Conservation (phyloP, 768 basidiomycete genomes). For the Leccinum aurantiacum region DNA sequence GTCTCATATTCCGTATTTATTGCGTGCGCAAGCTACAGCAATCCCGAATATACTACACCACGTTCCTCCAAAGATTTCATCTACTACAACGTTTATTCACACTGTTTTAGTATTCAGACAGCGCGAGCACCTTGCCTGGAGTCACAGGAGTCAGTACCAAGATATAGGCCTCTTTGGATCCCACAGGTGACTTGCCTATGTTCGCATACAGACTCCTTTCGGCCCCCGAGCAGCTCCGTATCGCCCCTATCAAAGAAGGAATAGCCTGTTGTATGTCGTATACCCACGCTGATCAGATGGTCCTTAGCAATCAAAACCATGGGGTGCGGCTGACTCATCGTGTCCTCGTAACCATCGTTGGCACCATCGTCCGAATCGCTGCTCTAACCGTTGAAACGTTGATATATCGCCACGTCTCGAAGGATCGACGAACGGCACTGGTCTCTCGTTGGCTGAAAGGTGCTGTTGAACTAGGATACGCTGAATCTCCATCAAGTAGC, state of each 20-base stretch:
- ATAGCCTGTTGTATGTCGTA: slow-evolving; percentile 58
- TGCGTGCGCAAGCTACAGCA: slow-evolving; percentile 4
- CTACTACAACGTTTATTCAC: neutral
- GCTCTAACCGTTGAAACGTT: slow-evolving; percentile 37
- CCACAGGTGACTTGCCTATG: slow-evolving; percentile 49
- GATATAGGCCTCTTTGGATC: neutral
- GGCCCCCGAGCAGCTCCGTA: slow-evolving; percentile 63
- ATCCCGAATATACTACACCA: slow-evolving; percentile 1
- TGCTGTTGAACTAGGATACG: slow-evolving; percentile 77
- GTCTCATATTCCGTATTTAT: slow-evolving; percentile 13
- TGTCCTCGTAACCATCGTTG: slow-evolving; percentile 47
- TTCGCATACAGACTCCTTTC: slow-evolving; percentile 59
- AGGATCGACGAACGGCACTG: slow-evolving; percentile 79
- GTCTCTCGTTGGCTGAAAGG: slow-evolving; percentile 79
- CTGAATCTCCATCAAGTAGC: slow-evolving; percentile 82
- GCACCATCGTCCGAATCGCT: slow-evolving; percentile 37
- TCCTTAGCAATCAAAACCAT: slow-evolving; percentile 1
- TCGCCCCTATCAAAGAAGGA: slow-evolving; percentile 85
- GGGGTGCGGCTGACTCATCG: slow-evolving; percentile 55
- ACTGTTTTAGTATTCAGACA: slow-evolving; percentile 33
- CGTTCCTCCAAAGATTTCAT: neutral
- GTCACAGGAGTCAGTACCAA: slow-evolving; percentile 3
- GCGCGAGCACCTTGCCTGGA: slow-evolving; percentile 34
- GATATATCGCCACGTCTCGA: slow-evolving; percentile 71
- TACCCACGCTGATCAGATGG: slow-evolving; percentile 11